Conservation (phyloP, 2,329 filamentous ascomycete genomes). For the Claviceps sp. region DNA sequence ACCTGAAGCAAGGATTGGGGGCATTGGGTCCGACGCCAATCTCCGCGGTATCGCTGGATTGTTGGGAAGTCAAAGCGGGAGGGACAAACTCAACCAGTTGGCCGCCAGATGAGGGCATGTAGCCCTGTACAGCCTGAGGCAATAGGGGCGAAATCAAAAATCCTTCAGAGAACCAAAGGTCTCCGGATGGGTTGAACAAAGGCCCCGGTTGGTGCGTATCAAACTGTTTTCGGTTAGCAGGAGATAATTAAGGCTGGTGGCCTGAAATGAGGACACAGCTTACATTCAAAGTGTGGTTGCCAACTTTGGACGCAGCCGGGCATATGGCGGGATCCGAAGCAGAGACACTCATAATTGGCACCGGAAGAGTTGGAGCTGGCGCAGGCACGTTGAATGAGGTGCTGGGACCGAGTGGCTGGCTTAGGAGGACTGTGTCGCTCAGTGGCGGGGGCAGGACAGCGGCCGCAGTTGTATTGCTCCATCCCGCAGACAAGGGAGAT, state of each 20-base stretch:
- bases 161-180: conserved; percentile 29
- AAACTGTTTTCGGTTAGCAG: conserved; percentile 19
- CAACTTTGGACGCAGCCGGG: conserved; percentile 18
- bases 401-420: background rate
- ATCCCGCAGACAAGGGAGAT: conserved; percentile 8
- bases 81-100: conserved; percentile 28
- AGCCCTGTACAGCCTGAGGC: conserved; percentile 18
- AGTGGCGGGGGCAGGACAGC: background rate
- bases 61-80: conserved; percentile 17
- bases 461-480: conserved; percentile 19
- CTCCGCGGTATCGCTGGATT: conserved; percentile 21
- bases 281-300: conserved; percentile 25
- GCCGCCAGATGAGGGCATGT: conserved; percentile 24
- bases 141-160: conserved; percentile 25
- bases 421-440: background rate
- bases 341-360: conserved; percentile 2
- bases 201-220: conserved; percentile 22
- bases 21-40: conserved; percentile 26
- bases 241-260: background rate
- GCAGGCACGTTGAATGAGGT: background rate
- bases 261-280: conserved; percentile 8
- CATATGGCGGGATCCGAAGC: conserved; percentile 13
- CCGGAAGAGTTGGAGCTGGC: background rate
- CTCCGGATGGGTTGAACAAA: conserved; percentile 25
- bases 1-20: conserved; percentile 23